These are phyloP conservation scores for Eucalyptus curtisii DNA, from an alignment of 345 rosid species.

Conservation along the genomic window DNA sequence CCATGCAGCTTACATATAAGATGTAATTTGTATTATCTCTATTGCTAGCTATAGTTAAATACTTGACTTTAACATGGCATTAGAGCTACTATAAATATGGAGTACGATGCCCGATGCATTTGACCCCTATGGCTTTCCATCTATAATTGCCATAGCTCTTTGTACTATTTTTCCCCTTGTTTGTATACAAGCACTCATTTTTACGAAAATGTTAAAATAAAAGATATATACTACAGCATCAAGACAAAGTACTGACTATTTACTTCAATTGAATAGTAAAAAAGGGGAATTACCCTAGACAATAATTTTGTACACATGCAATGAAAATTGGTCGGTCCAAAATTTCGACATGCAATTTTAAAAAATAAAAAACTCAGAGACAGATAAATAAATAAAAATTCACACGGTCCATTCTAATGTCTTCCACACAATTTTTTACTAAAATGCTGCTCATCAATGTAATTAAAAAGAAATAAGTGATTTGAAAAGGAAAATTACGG, in stretches of 20 bases:
- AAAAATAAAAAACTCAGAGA: neutral
- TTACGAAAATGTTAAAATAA: neutral
- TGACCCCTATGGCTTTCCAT: neutral
- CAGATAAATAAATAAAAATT: neutral
- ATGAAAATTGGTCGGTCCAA: neutral
- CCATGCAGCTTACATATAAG: neutral
- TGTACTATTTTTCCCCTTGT: neutral
- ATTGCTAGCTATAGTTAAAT: neutral
- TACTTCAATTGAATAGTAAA: neutral
- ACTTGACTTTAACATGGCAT: neutral
- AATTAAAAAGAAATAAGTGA: neutral
- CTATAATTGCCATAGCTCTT: neutral
- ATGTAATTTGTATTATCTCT: neutral
- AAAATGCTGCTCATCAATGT: neutral
- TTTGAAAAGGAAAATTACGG: neutral
- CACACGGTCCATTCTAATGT: neutral
- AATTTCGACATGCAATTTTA: neutral
- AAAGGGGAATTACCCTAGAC: neutral
- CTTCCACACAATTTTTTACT: neutral
- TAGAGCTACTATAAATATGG: neutral
- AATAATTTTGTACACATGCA: neutral
- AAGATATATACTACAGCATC: neutral
- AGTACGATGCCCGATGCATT: neutral
- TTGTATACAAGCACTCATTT: neutral
- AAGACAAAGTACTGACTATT: neutral